Conservation (phyloP, 2,329 filamentous ascomycete genomes). For the Penicillium sp. region DNA sequence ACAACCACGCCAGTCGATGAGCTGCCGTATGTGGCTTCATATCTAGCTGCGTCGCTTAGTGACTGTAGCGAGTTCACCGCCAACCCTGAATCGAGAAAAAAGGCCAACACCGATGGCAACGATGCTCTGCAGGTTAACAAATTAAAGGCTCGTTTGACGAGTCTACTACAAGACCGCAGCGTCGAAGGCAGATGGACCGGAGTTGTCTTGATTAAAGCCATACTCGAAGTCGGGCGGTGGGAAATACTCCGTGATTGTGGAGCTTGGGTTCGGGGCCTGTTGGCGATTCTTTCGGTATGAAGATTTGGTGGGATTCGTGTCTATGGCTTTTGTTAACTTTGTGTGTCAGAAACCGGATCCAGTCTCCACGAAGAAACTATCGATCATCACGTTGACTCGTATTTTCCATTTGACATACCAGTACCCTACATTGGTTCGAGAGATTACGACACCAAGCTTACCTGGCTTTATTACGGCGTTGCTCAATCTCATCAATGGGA, state of each 20-base stretch:
- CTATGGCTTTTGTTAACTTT: background rate
- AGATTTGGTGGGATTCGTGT: background rate
- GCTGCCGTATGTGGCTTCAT: conserved; percentile 68
- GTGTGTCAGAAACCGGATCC: conserved; percentile 68
- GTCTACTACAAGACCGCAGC: conserved; percentile 72
- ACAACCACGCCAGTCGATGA: conserved; percentile 68
- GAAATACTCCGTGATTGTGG: conserved; percentile 70
- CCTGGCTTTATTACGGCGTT: conserved; percentile 70
- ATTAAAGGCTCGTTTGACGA: conserved; percentile 71
- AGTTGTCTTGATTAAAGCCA: conserved; percentile 72
- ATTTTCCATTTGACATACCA: conserved; percentile 80
- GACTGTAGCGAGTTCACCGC: conserved; percentile 61
- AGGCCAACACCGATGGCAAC: conserved; percentile 62
- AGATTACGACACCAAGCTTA: conserved; percentile 80
- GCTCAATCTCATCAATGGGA: conserved; percentile 60
- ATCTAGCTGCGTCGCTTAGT: conserved; percentile 57
- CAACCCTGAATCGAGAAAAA: conserved; percentile 53
- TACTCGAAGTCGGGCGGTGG: conserved; percentile 79
- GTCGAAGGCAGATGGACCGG: conserved; percentile 73
- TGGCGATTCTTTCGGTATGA: conserved; percentile 67
- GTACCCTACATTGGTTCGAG: conserved; percentile 76
- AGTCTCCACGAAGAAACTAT: conserved; percentile 68
- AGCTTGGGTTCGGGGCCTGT: conserved; percentile 72
- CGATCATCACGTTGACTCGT: conserved; percentile 71
- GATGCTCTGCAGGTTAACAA: conserved; percentile 71